Evolutionary conservation across 2,329 filamentous ascomycete species (phyloP).

Genomic region (Chaetothyriales sp.): DNA sequence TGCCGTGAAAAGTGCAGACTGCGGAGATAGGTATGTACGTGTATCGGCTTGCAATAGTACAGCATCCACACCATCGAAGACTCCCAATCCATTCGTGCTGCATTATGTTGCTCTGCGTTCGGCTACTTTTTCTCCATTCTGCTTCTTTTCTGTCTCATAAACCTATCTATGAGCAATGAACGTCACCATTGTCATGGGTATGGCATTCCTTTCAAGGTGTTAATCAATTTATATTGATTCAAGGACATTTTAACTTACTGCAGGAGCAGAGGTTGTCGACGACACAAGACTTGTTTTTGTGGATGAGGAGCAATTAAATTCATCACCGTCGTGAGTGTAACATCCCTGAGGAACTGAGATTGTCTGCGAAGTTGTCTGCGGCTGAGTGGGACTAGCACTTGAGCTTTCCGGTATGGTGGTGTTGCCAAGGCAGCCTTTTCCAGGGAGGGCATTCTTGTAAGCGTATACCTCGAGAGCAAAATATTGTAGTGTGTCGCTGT

Average conservation of each 20-base stretch:
- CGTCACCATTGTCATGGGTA: neutral
- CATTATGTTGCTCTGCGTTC: too few relatives aligned
- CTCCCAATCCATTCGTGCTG: too few relatives aligned
- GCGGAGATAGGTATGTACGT: too few relatives aligned
- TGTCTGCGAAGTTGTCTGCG: neutral
- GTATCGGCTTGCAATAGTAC: too few relatives aligned
- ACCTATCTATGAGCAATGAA: neutral
- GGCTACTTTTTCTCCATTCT: too few relatives aligned
- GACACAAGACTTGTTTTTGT: too few relatives aligned
- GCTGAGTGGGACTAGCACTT: neutral
- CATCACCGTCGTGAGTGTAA: neutral
- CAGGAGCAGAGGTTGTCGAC: neutral
- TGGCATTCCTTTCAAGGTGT: neutral
- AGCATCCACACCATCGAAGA: too few relatives aligned
- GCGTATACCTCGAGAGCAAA: constrained; percentile 56
- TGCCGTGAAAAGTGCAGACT: too few relatives aligned
- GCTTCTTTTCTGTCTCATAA: too few relatives aligned
- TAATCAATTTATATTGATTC: neutral
- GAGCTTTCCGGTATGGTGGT: neutral
- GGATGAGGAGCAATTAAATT: neutral
- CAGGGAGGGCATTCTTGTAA: constrained; percentile 50
- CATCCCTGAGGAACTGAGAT: neutral
- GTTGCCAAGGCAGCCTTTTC: constrained; percentile 45
- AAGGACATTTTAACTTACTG: neutral
- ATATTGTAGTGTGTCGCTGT: constrained; percentile 52